Evolutionary conservation across 2,329 filamentous ascomycete species (phyloP), one percentile per base, ranked within the genome.

Genomic region (Trichocomaceae sp.): DNA sequence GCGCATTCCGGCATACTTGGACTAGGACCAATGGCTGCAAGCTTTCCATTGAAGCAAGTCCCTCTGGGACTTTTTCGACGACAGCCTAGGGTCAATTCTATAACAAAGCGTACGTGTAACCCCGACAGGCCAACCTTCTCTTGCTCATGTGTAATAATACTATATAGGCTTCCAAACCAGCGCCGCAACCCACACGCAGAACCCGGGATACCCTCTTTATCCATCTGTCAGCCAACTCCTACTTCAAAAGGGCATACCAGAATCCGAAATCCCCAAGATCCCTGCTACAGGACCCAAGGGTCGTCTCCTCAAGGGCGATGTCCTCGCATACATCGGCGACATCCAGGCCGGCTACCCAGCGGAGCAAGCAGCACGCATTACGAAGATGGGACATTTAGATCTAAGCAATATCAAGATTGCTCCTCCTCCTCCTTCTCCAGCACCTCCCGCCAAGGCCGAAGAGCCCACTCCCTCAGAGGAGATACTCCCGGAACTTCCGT

Each of bases 331-430:
- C 71, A 73, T 97, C 15, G 93, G 93, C 59, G 78, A 80, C 62
- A 89, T 96, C 65, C 78, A 85, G 57, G 77, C 84, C 59, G 79
- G 84, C 57, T 87, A 88, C 62, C 87, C 92, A 1, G 79, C 82
- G 20, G 78, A 83, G 58, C 80, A 90, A 62, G 87, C 88, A 54
- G 77, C 81, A 56, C 84, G 83, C 51, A 85, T 95, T 67, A 78
- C 83, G 57, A 86, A 90, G 71, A 83, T 93, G 48, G 77, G 82
- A 42, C 90, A 95, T 71, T 83, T 99, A 52, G 92, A 99, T 70
- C 83, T 99, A 22, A 93, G 87, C 77, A 96, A 97, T 77, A 92
- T 97, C 77, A 95, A 95, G 77, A 75, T 92, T 57, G 86, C 85
- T 47, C 63, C 71, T n/a, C 63, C 73, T 15, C 26, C 26, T 26